Percentiles rank a stretch among this genome's conserved stretches.
Conservation (phyloP, 352 stramenopile species). For the Pythium grandisporangium region DNA sequence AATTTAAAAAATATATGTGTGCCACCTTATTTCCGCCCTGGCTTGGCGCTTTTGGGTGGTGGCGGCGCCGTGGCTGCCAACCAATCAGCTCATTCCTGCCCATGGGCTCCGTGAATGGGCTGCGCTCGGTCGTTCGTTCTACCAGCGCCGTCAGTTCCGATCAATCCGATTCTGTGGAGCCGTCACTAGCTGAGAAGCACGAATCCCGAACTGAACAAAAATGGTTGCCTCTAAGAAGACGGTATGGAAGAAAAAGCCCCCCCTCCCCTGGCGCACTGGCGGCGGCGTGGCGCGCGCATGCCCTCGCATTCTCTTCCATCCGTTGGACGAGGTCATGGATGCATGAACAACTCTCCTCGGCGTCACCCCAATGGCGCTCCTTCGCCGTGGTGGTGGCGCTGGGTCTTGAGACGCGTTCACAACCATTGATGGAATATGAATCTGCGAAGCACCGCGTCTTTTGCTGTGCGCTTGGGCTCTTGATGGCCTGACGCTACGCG, state of each 20-base stretch:
- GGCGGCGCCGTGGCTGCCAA: too few relatives aligned
- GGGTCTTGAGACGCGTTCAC: conserved; percentile 1
- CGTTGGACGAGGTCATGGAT: conserved; percentile 43
- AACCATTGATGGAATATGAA: not conserved
- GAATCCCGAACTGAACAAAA: conserved; percentile 42
- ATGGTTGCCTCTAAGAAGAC: conserved; percentile 90
- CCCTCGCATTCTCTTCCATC: conserved; percentile 27
- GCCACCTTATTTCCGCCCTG: too few relatives aligned
- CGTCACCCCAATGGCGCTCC: not conserved
- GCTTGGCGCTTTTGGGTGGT: too few relatives aligned
- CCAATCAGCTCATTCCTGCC: too few relatives aligned
- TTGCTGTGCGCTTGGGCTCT: not conserved
- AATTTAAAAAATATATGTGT: too few relatives aligned
- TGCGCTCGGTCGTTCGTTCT: too few relatives aligned
- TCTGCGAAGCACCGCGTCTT: not conserved
- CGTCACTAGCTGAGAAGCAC: conserved; percentile 62
- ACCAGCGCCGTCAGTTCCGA: too few relatives aligned
- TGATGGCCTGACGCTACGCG: too few relatives aligned
- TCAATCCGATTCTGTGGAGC: conserved; percentile 63
- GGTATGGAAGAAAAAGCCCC: conserved; percentile 73
- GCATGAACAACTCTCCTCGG: conserved; percentile 5
- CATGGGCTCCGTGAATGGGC: too few relatives aligned
- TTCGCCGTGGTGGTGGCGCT: not conserved
- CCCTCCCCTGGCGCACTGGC: too few relatives aligned
- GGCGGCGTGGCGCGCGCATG: not conserved